Evolutionary conservation across 2,329 filamentous ascomycete species (phyloP), one percentile per base, ranked within the genome.

Genomic region (Xylaria sp.): DNA sequence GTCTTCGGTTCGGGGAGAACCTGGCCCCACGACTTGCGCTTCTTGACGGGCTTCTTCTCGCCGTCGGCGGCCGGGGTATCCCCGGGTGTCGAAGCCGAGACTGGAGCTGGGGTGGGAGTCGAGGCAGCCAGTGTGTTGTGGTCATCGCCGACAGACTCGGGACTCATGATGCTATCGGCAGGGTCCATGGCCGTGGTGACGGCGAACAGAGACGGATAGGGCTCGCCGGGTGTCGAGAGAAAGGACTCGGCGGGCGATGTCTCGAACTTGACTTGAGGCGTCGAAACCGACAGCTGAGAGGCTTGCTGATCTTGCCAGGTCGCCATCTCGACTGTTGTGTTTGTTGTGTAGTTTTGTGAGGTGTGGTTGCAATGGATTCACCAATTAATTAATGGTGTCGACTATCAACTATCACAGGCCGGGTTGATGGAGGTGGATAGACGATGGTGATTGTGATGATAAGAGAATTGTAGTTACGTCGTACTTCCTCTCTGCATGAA

Each of bases 11-110:
- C 93, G 20, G 96, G 96, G 49, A 98, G 90, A 80, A 97, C 93
- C 82, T 99, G 96, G 59, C 96, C 96, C 96, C 96, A 99, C 58
- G 96, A 98, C 84, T 98, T 99, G 77, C 96, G 88, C 89, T 98
- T 98, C 89, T 98, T 98, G 43, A 87, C 83, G 0, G 88, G 86
- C 84, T 93, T 96, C 86, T 92, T 93, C 56, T 80, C 74, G 2
- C 63, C 59, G n/a, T 78, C 76, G 1, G 75, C 64, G n/a, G 69
- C 69, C 13, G 72, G 67, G 20, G 72, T 69, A 3, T 74, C 64
- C 0, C 77, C 68, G 1, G 76, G 67, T 0, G 75, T 65, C 7
- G 73, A 64, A 5, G 71, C 67, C 1, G 41, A 46, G 12, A 7
- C 41, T n/a, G 41, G 15, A n/a, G 15, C 46, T 8, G 73, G 64